Base-by-base conservation (phyloP, 148 eudicot species). In the Camellia granthamiana region DNA sequence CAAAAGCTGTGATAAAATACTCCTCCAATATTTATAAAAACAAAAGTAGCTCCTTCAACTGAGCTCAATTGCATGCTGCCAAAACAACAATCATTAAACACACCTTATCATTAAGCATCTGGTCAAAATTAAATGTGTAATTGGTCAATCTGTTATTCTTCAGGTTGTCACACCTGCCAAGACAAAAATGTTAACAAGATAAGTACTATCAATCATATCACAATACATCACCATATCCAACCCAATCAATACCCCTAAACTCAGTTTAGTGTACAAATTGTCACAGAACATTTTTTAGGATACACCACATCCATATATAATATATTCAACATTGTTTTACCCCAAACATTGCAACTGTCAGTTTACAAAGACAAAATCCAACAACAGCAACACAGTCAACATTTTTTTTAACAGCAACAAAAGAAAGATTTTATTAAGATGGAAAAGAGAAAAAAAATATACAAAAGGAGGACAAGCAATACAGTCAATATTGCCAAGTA, bases 51-150 rank as follows among this genome's bases (percentile, higher is more conserved):
- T 74, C 59, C 62, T 44, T 44, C 44, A 81, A 49, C 38, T 42
- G 62, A 60, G n/a, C 67, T 69, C n/a, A 3, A 81, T 14, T 54
- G 73, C 44, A 51, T 30, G 42, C 15, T 62, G 76, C n/a, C 41
- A 47, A 77, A 77, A 78, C 44, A 64, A n/a, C 15, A 85, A 46
- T 74, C 38, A 43, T 59, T 4, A 52, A 76, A 75, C 82, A 18
- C 60, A 93, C 99, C 97, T 93, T 93, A 72, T 95, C 99, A 81
- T 78, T 92, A 43, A 95, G 97, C 97, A 95, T 95, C 85, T 91
- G 92, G 81, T 95, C 98, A 77, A 85, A 95, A 81, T 89, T 90
- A 80, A 95, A 95, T 30, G 97, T 95, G 87, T 95, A 95, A 81
- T 95, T 95, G 67, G 98, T 95, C 75, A 86, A 84, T 82, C 97